Conservation (phyloP, 768 basidiomycete genomes). For the Leccinum disarticulatum region DNA sequence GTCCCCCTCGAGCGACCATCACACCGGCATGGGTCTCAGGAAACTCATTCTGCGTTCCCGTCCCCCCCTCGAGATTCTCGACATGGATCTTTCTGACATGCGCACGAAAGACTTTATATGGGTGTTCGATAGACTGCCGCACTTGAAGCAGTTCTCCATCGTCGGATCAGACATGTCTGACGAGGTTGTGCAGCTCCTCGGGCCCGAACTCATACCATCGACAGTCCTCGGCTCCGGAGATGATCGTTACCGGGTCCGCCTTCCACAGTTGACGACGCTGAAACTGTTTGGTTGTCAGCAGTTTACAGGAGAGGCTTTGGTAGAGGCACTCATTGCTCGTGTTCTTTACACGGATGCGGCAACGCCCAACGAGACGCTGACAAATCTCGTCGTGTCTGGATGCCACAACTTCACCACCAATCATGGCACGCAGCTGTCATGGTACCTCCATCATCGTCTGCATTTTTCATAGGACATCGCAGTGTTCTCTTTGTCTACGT, state of each 20-base stretch:
- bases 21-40: slow-evolving; percentile 79
- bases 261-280: slow-evolving; percentile 55
- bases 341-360: slow-evolving; percentile 38
- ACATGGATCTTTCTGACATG: slow-evolving; percentile 84
- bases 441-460: slow-evolving; percentile 26
- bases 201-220: slow-evolving; percentile 34
- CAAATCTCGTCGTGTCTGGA: slow-evolving; percentile 25
- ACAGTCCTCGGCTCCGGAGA: slow-evolving; percentile 8
- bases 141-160: slow-evolving; percentile 66
- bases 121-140: slow-evolving; percentile 55
- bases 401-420: slow-evolving; percentile 22
- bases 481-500: background rate
- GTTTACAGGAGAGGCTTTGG: slow-evolving; percentile 57
- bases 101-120: slow-evolving; percentile 79
- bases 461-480: slow-evolving; percentile 22
- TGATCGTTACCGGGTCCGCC: slow-evolving; percentile 39
- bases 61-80: slow-evolving; percentile 63
- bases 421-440: slow-evolving; percentile 26
- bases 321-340: slow-evolving; percentile 51
- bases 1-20: slow-evolving; percentile 73
- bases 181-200: slow-evolving; percentile 60
- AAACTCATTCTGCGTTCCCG: slow-evolving; percentile 56
- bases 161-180: slow-evolving; percentile 83
- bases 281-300: slow-evolving; percentile 63
- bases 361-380: slow-evolving; percentile 30